A percentile compares a stretch with the other conserved stretches of the same genome.
These are phyloP conservation scores for Tricholomella constricta DNA, from an alignment of 768 basidiomycete genomes.

Conservation along the genomic window DNA sequence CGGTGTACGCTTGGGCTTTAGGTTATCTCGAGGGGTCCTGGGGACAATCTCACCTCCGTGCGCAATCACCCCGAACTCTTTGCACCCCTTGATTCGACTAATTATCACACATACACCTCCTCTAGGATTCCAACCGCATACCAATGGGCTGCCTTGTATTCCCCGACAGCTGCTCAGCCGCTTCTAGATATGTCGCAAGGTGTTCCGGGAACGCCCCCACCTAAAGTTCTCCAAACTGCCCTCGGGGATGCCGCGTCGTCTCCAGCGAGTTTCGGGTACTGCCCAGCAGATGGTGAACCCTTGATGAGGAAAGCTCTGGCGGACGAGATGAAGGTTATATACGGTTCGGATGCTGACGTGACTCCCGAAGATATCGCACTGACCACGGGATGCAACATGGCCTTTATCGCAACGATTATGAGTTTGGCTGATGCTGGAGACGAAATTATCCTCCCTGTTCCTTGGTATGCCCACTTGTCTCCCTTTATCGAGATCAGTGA, in stretches of 20 bases:
- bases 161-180: slow-evolving; percentile 41
- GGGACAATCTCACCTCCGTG: slow-evolving; percentile 51
- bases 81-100: background rate
- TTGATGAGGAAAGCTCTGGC: slow-evolving; percentile 52
- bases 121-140: slow-evolving; percentile 59
- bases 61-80: slow-evolving; percentile 8
- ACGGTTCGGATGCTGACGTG: slow-evolving; percentile 53
- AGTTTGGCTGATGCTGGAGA: slow-evolving; percentile 68
- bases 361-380: slow-evolving; percentile 60
- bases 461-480: slow-evolving; percentile 47
- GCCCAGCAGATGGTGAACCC: slow-evolving; percentile 58
- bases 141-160: slow-evolving; percentile 54
- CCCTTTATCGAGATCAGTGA: background rate
- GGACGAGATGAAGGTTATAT: slow-evolving; percentile 61
- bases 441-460: slow-evolving; percentile 71
- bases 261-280: slow-evolving; percentile 54
- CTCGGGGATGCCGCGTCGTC: slow-evolving; percentile 47
- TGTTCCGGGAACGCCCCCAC: slow-evolving; percentile 68
- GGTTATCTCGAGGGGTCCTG: slow-evolving; percentile 42
- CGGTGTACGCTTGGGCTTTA: slow-evolving; percentile 29
- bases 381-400: slow-evolving; percentile 74
- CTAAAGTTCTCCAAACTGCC: slow-evolving; percentile 48
- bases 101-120: background rate
- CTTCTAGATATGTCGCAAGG: slow-evolving; percentile 78
- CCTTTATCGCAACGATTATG: slow-evolving; percentile 65